Evolutionary conservation across 306 rosid genomes (phyloP).

Genomic region (Cucumis hystrix): DNA sequence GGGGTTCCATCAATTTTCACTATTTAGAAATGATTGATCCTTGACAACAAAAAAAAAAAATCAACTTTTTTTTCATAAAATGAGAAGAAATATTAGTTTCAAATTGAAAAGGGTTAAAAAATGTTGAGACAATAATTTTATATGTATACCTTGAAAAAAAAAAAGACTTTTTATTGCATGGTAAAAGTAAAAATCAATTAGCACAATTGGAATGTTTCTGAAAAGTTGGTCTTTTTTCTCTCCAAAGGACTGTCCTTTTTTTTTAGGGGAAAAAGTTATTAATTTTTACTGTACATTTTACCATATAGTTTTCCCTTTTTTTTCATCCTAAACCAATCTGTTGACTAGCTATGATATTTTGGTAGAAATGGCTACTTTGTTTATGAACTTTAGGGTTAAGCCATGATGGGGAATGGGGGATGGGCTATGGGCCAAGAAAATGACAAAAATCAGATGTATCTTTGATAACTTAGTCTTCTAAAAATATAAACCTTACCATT

Average conservation of each 20-base stretch:
- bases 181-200: neutral
- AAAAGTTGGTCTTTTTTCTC: neutral
- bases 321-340: neutral
- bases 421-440: neutral
- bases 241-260: neutral
- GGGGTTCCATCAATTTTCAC: neutral
- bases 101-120: neutral
- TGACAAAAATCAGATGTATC: too few species aligned
- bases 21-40: neutral
- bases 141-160: too few species aligned
- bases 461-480: too few species aligned
- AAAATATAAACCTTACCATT: too few species aligned
- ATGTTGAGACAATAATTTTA: neutral
- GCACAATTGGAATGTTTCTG: constrained; percentile 1
- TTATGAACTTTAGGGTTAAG: neutral
- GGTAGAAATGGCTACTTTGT: neutral
- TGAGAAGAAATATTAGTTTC: neutral
- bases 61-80: neutral
- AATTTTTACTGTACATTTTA: neutral
- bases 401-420: neutral
- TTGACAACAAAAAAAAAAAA: neutral
- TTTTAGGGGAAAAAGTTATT: too few species aligned
- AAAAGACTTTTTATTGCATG: neutral
- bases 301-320: neutral
- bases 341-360: neutral